Conservation (phyloP, 1,139 yeast species). For the Pichia sp. region DNA sequence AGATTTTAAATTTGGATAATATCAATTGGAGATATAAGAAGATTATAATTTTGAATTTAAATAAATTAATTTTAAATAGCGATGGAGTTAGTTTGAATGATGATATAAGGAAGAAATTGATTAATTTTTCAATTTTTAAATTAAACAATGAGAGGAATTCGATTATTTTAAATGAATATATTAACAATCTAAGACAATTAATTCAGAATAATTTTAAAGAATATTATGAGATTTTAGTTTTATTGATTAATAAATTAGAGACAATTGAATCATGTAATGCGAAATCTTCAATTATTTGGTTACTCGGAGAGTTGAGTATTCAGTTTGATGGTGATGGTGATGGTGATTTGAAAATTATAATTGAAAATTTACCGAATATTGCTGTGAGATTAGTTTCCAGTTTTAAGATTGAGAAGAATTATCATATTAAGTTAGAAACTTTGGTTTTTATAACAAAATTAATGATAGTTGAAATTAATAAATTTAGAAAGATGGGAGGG, state of each 20-base stretch:
- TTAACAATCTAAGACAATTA: constrained; percentile 48
- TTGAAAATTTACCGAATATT: constrained; percentile 50
- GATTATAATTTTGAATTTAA: constrained; percentile 38
- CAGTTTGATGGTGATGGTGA: constrained; percentile 8
- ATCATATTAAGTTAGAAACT: constrained; percentile 59
- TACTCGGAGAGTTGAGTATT: constrained; percentile 71
- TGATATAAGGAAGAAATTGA: too few relatives aligned
- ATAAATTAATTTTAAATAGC: constrained; percentile 29
- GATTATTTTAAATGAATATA: constrained; percentile 24
- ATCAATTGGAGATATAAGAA: constrained; percentile 54
- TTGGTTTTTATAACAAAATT: constrained; percentile 70
- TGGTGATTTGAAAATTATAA: not conserved
- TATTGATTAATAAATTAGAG: constrained; percentile 30
- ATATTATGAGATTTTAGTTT: constrained; percentile 36
- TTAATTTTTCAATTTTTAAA: constrained; percentile 19
- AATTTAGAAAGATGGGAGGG: constrained; percentile 9
- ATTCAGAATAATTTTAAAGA: constrained; percentile 54
- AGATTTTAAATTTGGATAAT: constrained; percentile 25
- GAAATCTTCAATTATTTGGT: constrained; percentile 81
- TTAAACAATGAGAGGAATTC: constrained; percentile 20
- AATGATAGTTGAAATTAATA: constrained; percentile 33
- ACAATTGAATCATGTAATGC: constrained; percentile 35
- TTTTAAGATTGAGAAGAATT: constrained; percentile 42
- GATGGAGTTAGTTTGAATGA: constrained; percentile 30
- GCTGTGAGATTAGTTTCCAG: constrained; percentile 50